phyloP scores from a whole-genome alignment of 805 yeast genomes.

The Geotrichum ghanense region DNA sequence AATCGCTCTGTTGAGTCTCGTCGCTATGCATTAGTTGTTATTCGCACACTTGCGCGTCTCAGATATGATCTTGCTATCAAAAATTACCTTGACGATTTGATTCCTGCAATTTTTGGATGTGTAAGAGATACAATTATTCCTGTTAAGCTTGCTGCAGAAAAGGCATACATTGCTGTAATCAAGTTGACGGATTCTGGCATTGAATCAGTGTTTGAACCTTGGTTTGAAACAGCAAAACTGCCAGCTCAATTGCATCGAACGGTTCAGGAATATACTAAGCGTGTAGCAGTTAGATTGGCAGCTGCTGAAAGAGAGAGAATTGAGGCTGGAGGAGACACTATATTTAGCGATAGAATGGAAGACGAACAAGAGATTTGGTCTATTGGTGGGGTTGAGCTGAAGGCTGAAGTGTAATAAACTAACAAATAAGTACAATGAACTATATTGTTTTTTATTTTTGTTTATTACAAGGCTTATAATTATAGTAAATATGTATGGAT shows the following conservation, averaged over 20 bases:
- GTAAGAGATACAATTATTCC: constrained; percentile 86
- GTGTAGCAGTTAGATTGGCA: constrained; percentile 85
- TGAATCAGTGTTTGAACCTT: constrained; percentile 42
- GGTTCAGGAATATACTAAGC: constrained; percentile 74
- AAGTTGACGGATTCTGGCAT: constrained; percentile 55
- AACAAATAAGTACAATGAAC: too few relatives aligned
- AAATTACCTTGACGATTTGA: constrained; percentile 45
- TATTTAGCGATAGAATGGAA: constrained; percentile 75
- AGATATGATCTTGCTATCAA: constrained; percentile 39
- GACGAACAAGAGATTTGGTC: constrained; percentile 87
- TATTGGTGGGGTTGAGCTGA: constrained; percentile 43
- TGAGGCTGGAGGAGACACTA: constrained; percentile 81
- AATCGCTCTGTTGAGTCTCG: constrained; percentile 65
- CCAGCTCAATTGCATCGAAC: constrained; percentile 40
- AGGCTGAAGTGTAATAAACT: too few relatives aligned
- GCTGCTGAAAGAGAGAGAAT: constrained; percentile 78
- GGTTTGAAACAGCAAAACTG: constrained; percentile 40
- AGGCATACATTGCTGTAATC: constrained; percentile 67
- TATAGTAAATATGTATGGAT: too few relatives aligned
- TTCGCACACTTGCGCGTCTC: constrained; percentile 62
- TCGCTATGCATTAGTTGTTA: constrained; percentile 62
- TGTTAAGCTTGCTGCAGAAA: constrained; percentile 87
- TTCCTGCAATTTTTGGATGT: constrained; percentile 67
- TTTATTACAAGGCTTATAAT: too few relatives aligned
- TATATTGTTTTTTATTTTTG: too few relatives aligned